Evolutionary conservation across 768 basidiomycete genomes (phyloP), one percentile per base, ranked within the genome.

Genomic region (Amanita rubescens): DNA sequence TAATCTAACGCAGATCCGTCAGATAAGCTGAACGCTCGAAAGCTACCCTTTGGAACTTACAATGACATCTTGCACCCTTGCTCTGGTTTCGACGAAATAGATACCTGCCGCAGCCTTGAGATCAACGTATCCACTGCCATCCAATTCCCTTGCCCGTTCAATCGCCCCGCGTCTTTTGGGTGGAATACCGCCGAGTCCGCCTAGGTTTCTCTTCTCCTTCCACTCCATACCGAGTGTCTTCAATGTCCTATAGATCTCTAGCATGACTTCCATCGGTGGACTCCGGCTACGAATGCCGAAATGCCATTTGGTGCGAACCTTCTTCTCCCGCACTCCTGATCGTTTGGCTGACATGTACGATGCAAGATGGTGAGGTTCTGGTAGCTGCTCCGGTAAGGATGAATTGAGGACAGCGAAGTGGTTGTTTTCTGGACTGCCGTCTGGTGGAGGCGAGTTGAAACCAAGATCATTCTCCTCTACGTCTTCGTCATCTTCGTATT

Each of bases 251-350:
- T 99, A 98, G 49, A 99, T 96, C 77, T 97, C 95, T 22, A 96
- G 72, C 94, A 99, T 97, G 20, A 99, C 95, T 68, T 99, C 96
- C 90, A 98, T 95, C 19, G 94, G 96, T 30, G 94, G 91, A 54
- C 85, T 88, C 55, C 94, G 78, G 60, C 90, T 94, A 30, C 96
- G 80, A 37, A 99, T 98, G 7, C 96, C 96, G 63, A 97, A 99
- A 66, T 99, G 96, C 96, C 96, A 98, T 58, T 92, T 87, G 14
- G 88, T 88, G 56, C 87, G 82, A 56, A 86, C 82, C 51, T 82
- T 79, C 65, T 85, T 88, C 72, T 82, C 82, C 52, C 68, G 56
- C 48, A 68, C 69, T 58, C 65, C 66, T 35, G 76, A 74, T 39
- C 79, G 63, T 61, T 75, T 77, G 27, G 78, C 82, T 35, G 79